phyloP scores from a whole-genome alignment of 1,284 basidiomycete species.

The Neotropicomus parvogracilis region DNA sequence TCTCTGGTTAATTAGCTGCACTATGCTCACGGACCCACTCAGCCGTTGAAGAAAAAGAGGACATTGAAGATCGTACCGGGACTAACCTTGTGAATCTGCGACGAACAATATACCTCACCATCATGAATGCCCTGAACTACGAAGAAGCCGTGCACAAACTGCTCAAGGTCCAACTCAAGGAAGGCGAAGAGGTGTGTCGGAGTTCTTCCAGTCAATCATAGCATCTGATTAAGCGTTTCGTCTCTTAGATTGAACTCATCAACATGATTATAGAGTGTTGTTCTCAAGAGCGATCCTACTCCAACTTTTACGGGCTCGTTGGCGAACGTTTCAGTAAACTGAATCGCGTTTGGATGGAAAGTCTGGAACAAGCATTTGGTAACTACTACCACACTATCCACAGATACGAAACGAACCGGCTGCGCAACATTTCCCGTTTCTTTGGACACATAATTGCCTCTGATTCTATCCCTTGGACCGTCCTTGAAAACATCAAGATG shows the following conservation, averaged over 20 bases:
- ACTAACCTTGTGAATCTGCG: constrained; percentile 96
- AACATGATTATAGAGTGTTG: constrained; percentile 99
- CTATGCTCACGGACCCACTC: constrained; percentile 13
- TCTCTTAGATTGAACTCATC: constrained; percentile 79
- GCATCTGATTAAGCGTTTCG: not conserved
- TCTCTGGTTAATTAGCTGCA: not conserved
- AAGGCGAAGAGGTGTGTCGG: constrained; percentile 82
- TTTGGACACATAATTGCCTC: constrained; percentile 88
- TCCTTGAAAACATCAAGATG: constrained; percentile 83
- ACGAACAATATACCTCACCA: constrained; percentile 92
- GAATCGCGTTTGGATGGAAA: constrained; percentile 90
- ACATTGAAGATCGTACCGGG: constrained; percentile 92
- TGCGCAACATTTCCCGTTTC: constrained; percentile 95
- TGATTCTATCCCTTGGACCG: constrained; percentile 89
- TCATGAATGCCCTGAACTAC: constrained; percentile 98
- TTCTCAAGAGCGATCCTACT: constrained; percentile 97
- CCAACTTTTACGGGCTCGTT: constrained; percentile 92
- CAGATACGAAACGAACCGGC: constrained; percentile 96
- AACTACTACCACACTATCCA: constrained; percentile 97
- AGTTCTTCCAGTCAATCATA: not conserved
- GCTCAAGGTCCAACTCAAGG: constrained; percentile 86
- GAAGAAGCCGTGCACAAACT: constrained; percentile 99
- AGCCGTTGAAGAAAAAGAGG: constrained; percentile 74
- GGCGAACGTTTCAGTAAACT: constrained; percentile 97
- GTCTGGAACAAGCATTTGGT: constrained; percentile 83